Evolutionary conservation across 176 grass and related monocot species (phyloP).

Genomic region (Phoenix dactylifera): DNA sequence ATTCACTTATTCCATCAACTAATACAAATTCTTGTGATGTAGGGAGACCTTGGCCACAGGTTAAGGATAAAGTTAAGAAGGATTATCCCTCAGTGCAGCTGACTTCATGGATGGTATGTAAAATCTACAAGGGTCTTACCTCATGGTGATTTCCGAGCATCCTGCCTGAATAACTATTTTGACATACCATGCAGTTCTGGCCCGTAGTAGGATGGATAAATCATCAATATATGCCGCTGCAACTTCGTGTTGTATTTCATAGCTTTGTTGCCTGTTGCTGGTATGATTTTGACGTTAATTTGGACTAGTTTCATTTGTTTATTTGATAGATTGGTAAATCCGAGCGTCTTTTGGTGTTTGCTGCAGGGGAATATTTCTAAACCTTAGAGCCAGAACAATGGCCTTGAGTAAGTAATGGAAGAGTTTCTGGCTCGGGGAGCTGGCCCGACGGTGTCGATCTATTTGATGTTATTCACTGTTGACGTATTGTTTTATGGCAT

Average conservation of each 20-base stretch:
- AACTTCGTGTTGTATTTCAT: slow-evolving; percentile 83
- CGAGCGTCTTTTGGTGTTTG: not conserved
- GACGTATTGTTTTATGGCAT: too few relatives aligned
- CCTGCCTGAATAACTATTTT: not conserved
- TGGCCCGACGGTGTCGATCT: not conserved
- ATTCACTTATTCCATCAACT: slow-evolving; percentile 6
- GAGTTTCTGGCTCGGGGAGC: not conserved
- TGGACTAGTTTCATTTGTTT: slow-evolving; percentile 6
- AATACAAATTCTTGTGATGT: slow-evolving; percentile 9
- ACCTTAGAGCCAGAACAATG: slow-evolving; percentile 65
- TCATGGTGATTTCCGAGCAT: not conserved
- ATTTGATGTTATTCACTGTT: too few relatives aligned
- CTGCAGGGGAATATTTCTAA: slow-evolving; percentile 89
- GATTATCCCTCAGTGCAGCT: slow-evolving; percentile 83
- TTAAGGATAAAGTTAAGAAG: slow-evolving; percentile 62
- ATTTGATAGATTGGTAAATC: not conserved
- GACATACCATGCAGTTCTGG: slow-evolving; percentile 56
- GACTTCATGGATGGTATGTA: slow-evolving; percentile 77
- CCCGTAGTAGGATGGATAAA: slow-evolving; percentile 88
- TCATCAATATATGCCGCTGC: slow-evolving; percentile 75
- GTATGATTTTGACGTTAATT: slow-evolving; percentile 25
- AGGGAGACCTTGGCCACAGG: slow-evolving; percentile 69
- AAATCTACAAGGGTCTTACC: not conserved
- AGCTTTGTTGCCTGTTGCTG: slow-evolving; percentile 77
- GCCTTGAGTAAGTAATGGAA: slow-evolving; percentile 47